Evolutionary conservation across 352 stramenopile genomes (phyloP), one percentile per base, ranked within the genome.

Genomic region (Globisporangium radiosum): DNA sequence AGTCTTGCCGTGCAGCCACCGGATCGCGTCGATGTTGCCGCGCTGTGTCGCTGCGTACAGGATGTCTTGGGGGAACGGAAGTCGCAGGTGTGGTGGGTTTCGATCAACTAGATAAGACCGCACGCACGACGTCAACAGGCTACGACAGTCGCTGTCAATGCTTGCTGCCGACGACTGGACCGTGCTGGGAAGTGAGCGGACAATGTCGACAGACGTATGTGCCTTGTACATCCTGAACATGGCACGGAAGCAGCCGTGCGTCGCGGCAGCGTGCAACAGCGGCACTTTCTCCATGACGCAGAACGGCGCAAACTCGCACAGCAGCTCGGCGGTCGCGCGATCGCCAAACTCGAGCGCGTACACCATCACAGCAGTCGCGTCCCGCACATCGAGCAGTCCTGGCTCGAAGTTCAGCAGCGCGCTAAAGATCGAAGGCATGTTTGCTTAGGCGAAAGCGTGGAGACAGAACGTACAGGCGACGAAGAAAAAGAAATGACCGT

Each of bases 1-100:
- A 11, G 39, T 43, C 39, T 8, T 60, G 9, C 13, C 36, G 36
- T 54, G 45, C 14, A 60, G 44, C 44, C 44, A 60, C 54, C 19
- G 19, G 3, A 60, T 11, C n/a, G 52, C 37, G n/a, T 54, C 47
- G 15, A 60, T 36, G 45, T 60, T 38, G 2, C 45, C 55, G 1
- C 25, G 9, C 3, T 39, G 10, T 7, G 47, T 45, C 7, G 38
- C 56, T 11, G 11, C 14, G 7, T 56, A 38, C 38, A 61, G 50
- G 45, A 60, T 9, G 37, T 38, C 6, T 43, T 25, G 0, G 47
- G 37, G 38, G 19, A 9, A 62, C 17, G 25, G 25, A 33, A 33
- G 25, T 33, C 2, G 25, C 25, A 33, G 25, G 25, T 33, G 25
- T 33, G 25, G 25, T 33, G 25, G 25, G 25, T 3, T 33, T 3